These are phyloP conservation scores for Botrytis deweyae DNA, from an alignment of 2,329 filamentous ascomycete genomes.

Conservation along the genomic window DNA sequence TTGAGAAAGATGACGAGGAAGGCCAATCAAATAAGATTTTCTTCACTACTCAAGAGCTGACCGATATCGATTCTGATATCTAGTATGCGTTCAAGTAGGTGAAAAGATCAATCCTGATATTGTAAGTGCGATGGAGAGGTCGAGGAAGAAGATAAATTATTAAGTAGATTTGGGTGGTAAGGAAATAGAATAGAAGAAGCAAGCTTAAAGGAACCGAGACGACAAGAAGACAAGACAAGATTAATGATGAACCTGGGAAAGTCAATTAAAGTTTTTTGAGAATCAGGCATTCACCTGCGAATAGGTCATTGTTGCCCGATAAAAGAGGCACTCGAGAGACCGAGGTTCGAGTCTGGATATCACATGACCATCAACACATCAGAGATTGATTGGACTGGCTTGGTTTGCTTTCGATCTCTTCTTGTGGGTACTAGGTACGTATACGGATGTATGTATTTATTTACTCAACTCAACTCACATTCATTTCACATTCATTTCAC, in stretches of 20 bases:
- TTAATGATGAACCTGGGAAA: neutral
- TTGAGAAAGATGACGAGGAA: constrained; percentile 16
- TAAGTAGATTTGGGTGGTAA: neutral
- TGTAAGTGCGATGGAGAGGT: neutral
- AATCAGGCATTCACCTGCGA: neutral
- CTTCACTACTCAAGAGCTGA: constrained; percentile 7
- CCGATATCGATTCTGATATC: neutral
- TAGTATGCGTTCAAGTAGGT: neutral
- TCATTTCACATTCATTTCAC: neutral
- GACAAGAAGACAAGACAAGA: neutral
- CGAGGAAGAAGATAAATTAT: neutral
- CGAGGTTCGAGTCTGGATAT: neutral
- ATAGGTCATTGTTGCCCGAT: neutral
- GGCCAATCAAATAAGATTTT: constrained; percentile 2
- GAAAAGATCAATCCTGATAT: neutral
- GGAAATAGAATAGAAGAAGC: neutral
- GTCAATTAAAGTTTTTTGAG: neutral
- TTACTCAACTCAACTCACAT: neutral
- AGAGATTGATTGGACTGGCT: neutral
- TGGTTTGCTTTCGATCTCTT: neutral
- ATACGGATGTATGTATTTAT: too few species aligned
- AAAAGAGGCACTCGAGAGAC: too few species aligned
- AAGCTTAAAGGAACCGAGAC: neutral
- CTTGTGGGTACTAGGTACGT: neutral
- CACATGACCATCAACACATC: neutral